Percentiles rank a stretch among this genome's conserved stretches.
Evolutionary conservation across 2,329 filamentous ascomycete genomes (phyloP).

Genomic region (Penicillium sp.): DNA sequence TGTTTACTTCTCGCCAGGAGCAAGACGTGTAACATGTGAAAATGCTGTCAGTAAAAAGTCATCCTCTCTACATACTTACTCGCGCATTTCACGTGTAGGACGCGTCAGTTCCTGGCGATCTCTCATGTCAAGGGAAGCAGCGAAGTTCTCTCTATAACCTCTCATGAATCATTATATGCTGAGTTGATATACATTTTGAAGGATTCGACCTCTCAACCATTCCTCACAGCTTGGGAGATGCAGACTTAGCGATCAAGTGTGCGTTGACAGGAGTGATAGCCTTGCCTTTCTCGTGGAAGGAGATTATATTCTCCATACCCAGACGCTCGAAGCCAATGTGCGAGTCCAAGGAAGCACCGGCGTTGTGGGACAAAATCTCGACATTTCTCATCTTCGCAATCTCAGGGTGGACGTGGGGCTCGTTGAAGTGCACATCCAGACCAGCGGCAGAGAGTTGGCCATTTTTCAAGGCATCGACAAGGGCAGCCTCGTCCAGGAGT

Average conservation of each 20-base stretch:
- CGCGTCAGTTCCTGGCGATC: no score
- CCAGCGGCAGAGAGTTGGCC: constrained; percentile 53
- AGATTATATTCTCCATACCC: constrained; percentile 51
- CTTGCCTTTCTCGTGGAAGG: constrained; percentile 37
- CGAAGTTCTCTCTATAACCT: background rate
- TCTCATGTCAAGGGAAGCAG: background rate
- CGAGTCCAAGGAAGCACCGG: constrained; percentile 52
- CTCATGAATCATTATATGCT: background rate
- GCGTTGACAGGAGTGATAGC: constrained; percentile 61
- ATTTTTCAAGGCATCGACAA: constrained; percentile 50
- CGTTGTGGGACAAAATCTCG: constrained; percentile 52
- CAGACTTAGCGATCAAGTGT: constrained; percentile 47
- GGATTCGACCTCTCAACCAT: background rate
- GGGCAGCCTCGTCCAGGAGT: constrained; percentile 52
- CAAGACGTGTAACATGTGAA: no score
- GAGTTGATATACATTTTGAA: constrained; percentile 1
- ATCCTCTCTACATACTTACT: no score
- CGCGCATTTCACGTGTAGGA: no score
- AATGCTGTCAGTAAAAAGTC: no score
- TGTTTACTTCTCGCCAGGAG: no score
- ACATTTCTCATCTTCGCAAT: constrained; percentile 46
- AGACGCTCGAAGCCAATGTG: constrained; percentile 53
- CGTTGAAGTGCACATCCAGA: constrained; percentile 58
- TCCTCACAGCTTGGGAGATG: constrained; percentile 15
- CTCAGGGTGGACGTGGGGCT: constrained; percentile 53